Percentiles rank a stretch among this genome's conserved stretches.
These are phyloP conservation scores for Penicillium griseofulvum DNA, from an alignment of 2,329 filamentous ascomycete genomes.

Conservation along the genomic window DNA sequence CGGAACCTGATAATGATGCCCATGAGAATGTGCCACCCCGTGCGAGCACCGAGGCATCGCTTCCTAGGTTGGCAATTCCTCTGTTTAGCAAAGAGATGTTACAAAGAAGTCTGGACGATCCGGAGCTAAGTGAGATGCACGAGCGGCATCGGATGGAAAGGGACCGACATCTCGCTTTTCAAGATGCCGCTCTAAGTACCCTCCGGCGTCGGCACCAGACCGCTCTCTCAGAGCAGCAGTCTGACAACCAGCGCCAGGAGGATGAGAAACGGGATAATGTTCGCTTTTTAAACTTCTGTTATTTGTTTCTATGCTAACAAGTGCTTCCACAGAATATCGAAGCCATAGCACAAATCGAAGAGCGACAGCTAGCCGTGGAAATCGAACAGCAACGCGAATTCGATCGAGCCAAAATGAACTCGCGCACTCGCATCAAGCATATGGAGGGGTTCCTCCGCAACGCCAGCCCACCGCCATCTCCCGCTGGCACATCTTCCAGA, in stretches of 20 bases:
- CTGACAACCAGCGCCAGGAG: constrained; percentile 32
- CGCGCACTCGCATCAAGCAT: constrained; percentile 45
- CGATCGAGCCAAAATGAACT: constrained; percentile 43
- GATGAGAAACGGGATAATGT: constrained; percentile 42
- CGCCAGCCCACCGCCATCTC: constrained; percentile 37
- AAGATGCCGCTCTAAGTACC: constrained; percentile 30
- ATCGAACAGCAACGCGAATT: constrained; percentile 47
- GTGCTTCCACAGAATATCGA: constrained; percentile 33
- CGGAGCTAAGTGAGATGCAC: constrained; percentile 31
- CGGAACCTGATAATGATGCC: constrained; percentile 1
- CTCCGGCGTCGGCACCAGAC: constrained; percentile 32
- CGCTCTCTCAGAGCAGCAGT: constrained; percentile 29
- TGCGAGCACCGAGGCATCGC: constrained; percentile 16
- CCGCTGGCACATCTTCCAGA: constrained; percentile 7
- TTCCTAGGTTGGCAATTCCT: constrained; percentile 33
- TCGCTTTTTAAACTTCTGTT: background rate
- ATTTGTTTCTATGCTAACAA: background rate
- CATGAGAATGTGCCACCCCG: background rate
- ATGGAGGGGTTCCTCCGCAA: constrained; percentile 49
- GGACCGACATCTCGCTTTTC: constrained; percentile 35
- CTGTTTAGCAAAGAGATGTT: constrained; percentile 36
- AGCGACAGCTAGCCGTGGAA: constrained; percentile 45
- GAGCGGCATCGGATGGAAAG: constrained; percentile 32
- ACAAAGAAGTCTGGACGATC: constrained; percentile 35
- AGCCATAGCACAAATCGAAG: constrained; percentile 40